These are phyloP conservation scores for Ramicandelaber brevisporus DNA, from an alignment of 192 early-diverging fungal genomes.

Conservation along the genomic window DNA sequence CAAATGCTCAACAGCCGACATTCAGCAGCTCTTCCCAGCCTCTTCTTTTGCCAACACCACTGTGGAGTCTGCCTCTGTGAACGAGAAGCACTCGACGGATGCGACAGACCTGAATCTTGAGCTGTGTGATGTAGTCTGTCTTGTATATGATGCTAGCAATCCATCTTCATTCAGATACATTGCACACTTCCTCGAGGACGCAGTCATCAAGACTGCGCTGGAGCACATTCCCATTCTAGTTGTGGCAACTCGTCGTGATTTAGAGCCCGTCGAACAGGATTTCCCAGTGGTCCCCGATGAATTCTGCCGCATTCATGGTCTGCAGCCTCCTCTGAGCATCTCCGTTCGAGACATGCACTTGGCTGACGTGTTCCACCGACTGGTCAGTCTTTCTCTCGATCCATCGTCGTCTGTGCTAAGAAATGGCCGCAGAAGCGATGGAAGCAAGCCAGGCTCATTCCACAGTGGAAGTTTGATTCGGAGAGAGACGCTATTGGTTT, in stretches of 20 bases:
- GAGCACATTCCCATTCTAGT: slow-evolving; percentile 69
- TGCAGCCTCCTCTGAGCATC: slow-evolving; percentile 73
- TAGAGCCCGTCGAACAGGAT: slow-evolving; percentile 54
- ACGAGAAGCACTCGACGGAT: no score
- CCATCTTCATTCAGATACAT: slow-evolving; percentile 85
- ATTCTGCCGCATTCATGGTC: slow-evolving; percentile 66
- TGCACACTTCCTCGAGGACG: slow-evolving; percentile 46
- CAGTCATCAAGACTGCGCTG: slow-evolving; percentile 61
- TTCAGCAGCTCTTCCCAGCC: no score
- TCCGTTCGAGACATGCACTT: slow-evolving; percentile 63
- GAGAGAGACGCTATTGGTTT: no score
- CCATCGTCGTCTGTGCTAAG: no score
- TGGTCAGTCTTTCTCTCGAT: no score
- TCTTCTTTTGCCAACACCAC: no score
- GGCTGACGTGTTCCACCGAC: slow-evolving; percentile 67
- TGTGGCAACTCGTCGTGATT: slow-evolving; percentile 87
- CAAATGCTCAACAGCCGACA: slow-evolving; percentile 78
- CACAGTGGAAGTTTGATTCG: no score
- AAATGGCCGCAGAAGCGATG: no score
- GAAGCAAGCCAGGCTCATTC: no score
- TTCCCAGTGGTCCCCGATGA: slow-evolving; percentile 75
- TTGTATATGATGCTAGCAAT: slow-evolving; percentile 89
- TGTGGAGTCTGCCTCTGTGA: no score
- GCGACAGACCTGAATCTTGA: no score
- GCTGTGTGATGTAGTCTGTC: slow-evolving; percentile 69